Conservation (phyloP, 768 basidiomycete species). For the Rhodotorula graminis region DNA sequence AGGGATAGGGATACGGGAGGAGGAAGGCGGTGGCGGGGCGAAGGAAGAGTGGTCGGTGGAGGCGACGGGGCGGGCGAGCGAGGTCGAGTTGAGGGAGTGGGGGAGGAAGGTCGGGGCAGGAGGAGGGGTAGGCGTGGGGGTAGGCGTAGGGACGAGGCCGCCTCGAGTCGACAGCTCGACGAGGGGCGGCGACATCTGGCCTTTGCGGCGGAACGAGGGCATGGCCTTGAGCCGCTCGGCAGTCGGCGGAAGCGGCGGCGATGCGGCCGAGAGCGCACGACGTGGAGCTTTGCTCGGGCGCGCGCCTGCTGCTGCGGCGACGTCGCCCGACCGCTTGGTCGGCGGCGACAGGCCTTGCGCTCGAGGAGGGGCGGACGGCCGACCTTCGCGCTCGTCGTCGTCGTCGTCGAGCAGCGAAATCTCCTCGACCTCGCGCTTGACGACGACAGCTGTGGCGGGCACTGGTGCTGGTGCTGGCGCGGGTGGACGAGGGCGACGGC, state of each 20-base stretch:
- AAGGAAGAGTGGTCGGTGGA: neutral
- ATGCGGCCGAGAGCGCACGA: neutral
- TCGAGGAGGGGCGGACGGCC: too few species aligned
- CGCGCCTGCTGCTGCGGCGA: neutral
- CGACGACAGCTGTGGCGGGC: neutral
- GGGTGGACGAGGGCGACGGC: neutral
- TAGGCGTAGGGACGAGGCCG: neutral
- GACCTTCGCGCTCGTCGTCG: neutral
- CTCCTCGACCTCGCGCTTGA: conserved; percentile 16
- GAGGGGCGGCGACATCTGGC: too few species aligned
- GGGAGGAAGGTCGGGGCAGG: too few species aligned
- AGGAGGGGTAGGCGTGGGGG: neutral
- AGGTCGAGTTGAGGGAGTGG: neutral
- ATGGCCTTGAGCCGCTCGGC: neutral
- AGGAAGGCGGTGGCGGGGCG: neutral
- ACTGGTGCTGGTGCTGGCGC: neutral
- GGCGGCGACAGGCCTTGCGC: neutral
- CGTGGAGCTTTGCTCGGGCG: neutral
- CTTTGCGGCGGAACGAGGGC: neutral
- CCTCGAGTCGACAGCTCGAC: neutral
- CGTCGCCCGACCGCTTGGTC: neutral
- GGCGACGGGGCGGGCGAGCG: neutral
- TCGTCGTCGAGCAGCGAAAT: conserved; percentile 8
- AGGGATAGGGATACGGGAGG: neutral
- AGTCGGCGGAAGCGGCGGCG: neutral